These are phyloP conservation scores for Metschnikowia kunwiensis DNA, from an alignment of 805 yeast genomes.

Conservation along the genomic window DNA sequence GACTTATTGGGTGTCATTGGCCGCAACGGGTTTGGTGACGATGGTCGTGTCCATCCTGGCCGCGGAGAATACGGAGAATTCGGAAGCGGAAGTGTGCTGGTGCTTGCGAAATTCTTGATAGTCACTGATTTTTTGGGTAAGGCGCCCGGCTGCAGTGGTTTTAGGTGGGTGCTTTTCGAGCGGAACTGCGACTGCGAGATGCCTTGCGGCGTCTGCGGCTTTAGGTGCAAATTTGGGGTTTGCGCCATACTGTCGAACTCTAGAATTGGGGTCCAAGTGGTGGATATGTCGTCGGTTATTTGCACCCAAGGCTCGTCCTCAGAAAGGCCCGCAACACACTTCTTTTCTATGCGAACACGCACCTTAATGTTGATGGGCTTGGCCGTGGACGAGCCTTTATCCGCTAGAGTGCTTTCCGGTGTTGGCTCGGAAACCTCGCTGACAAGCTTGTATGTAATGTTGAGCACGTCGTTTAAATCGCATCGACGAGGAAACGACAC, in stretches of 20 bases:
- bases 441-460: constrained; percentile 14
- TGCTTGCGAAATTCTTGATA: constrained; percentile 19
- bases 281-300: constrained; percentile 29
- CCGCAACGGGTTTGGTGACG: constrained; percentile 1
- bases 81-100: constrained; percentile 3
- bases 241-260: constrained; percentile 23
- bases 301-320: constrained; percentile 9
- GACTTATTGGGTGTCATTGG: constrained; percentile 5
- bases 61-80: constrained; percentile 4
- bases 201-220: constrained; percentile 1
- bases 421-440: constrained; percentile 23
- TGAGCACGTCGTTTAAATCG: constrained; percentile 10
- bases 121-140: constrained; percentile 21
- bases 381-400: background rate
- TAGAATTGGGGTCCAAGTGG: constrained; percentile 40
- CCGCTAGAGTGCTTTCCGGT: background rate
- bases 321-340: constrained; percentile 1
- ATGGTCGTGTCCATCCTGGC: constrained; percentile 1
- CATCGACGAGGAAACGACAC: constrained; percentile 11
- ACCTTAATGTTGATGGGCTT: constrained; percentile 23
- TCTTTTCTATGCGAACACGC: constrained; percentile 25
- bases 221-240: background rate
- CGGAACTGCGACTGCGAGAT: constrained; percentile 8
- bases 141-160: constrained; percentile 1
- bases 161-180: constrained; percentile 6